Percentiles rank a stretch among this genome's conserved stretches.
Evolutionary conservation across 257 asterid species (phyloP).

Genomic region (Rehmannia glutinosa): DNA sequence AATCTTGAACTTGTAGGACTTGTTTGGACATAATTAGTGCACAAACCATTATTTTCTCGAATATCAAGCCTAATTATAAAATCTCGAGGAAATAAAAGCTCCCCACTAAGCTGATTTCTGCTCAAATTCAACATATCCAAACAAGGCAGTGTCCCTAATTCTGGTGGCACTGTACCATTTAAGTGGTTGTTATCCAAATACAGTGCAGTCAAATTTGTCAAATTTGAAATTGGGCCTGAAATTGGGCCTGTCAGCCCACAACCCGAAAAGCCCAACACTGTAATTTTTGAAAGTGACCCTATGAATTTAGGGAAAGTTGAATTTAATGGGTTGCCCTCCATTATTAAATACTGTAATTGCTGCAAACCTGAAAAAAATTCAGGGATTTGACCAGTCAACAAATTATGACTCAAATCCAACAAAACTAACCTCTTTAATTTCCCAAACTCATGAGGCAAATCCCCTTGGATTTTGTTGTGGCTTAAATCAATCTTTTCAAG

Average conservation of each 20-base stretch:
- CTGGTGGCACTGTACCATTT: constrained; percentile 44
- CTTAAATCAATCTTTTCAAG: constrained; percentile 58
- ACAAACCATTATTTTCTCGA: constrained; percentile 48
- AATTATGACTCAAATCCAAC: constrained; percentile 50
- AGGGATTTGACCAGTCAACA: constrained; percentile 43
- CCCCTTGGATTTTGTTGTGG: constrained; percentile 39
- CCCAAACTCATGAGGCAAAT: constrained; percentile 39
- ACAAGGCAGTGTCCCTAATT: constrained; percentile 25
- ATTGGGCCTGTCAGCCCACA: constrained; percentile 54
- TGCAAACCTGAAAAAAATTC: constrained; percentile 27
- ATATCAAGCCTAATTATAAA: constrained; percentile 44
- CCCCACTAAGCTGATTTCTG: constrained; percentile 43
- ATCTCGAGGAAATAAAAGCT: constrained; percentile 33
- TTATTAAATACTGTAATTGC: constrained; percentile 45
- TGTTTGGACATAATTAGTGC: constrained; percentile 11
- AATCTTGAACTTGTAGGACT: constrained; percentile 14
- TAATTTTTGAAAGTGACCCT: constrained; percentile 24
- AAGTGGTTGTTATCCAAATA: constrained; percentile 44
- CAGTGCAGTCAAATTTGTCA: constrained; percentile 34
- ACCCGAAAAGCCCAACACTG: constrained; percentile 38
- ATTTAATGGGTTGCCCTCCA: constrained; percentile 50
- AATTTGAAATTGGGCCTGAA: constrained; percentile 19
- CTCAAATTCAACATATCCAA: constrained; percentile 46
- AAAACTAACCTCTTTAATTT: constrained; percentile 27
- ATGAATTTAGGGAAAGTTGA: constrained; percentile 31